Conservation (phyloP, 2,329 filamentous ascomycete genomes). For the Shiraia sp. region DNA sequence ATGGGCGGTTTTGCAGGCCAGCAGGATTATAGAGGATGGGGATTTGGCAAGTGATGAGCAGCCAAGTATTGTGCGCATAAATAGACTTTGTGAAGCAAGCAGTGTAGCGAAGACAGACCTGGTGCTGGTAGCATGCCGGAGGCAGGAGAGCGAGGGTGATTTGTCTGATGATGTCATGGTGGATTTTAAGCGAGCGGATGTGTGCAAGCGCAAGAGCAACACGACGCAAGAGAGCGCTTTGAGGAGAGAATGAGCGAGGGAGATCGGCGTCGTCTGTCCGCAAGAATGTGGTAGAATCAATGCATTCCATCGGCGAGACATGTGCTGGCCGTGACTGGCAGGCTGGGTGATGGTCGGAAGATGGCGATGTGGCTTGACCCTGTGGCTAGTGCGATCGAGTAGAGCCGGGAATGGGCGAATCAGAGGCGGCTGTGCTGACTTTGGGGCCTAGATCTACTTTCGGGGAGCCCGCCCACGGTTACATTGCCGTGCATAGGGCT, state of each 20-base stretch:
- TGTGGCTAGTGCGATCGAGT: constrained; percentile 26
- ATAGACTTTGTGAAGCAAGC: constrained; percentile 24
- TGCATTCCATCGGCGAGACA: too few species aligned
- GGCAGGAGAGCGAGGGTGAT: constrained; percentile 2
- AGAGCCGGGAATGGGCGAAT: constrained; percentile 8
- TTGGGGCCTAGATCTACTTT: constrained; percentile 4
- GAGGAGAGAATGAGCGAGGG: too few species aligned
- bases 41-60: constrained; percentile 16
- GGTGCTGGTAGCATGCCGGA: constrained; percentile 9
- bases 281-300: too few species aligned
- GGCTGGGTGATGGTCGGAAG: too few species aligned
- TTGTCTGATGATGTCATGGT: constrained; percentile 30
- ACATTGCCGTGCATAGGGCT: constrained; percentile 21
- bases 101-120: too few species aligned
- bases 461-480: constrained; percentile 20
- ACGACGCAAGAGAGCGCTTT: too few species aligned
- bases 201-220: constrained; percentile 3
- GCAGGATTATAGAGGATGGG: constrained; percentile 12
- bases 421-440: neutral
- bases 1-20: constrained; percentile 14
- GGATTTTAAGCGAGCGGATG: constrained; percentile 15
- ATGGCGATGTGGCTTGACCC: constrained; percentile 15
- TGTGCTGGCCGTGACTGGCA: too few species aligned
- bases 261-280: too few species aligned
- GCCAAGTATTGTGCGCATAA: constrained; percentile 15